These are phyloP conservation scores for Stagonosporopsis chrysanthemi DNA, from an alignment of 2,329 filamentous ascomycete species.

Conservation along the genomic window DNA sequence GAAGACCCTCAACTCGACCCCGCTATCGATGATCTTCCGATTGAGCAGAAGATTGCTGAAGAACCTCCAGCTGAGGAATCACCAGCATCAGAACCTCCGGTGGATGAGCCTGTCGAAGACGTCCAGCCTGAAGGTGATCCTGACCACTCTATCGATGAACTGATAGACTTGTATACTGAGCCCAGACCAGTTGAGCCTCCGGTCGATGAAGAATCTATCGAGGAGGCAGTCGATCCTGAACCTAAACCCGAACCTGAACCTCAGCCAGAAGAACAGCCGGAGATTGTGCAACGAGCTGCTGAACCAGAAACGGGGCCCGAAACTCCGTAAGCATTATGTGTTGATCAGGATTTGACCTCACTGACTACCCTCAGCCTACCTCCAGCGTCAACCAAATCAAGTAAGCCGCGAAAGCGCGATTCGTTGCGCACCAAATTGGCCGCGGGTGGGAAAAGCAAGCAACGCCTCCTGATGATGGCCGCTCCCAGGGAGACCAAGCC, in stretches of 20 bases:
- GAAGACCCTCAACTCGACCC: slow-evolving; percentile 7
- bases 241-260: slow-evolving; percentile 1
- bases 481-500: slow-evolving; percentile 24
- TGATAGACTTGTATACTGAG: slow-evolving; percentile 13
- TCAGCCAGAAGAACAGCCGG: neutral
- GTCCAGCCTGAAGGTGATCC: slow-evolving; percentile 13
- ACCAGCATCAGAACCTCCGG: neutral
- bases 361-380: slow-evolving; percentile 5
- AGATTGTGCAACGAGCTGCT: neutral
- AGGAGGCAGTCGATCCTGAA: neutral
- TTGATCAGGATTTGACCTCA: neutral
- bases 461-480: slow-evolving; percentile 18
- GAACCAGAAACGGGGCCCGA: neutral
- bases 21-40: no score
- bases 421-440: slow-evolving; percentile 20
- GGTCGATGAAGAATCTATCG: neutral
- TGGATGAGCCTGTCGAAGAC: slow-evolving; percentile 5
- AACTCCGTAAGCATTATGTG: neutral
- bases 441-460: slow-evolving; percentile 7
- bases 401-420: slow-evolving; percentile 25
- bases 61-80: neutral
- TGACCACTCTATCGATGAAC: neutral
- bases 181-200: neutral
- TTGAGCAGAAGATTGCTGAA: neutral
- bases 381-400: slow-evolving; percentile 4